Percentiles rank a stretch among this genome's conserved stretches.
Evolutionary conservation across 495 filamentous ascomycete genomes (phyloP).

Genomic region (Aspergillus sclerotiicarbonarius): DNA sequence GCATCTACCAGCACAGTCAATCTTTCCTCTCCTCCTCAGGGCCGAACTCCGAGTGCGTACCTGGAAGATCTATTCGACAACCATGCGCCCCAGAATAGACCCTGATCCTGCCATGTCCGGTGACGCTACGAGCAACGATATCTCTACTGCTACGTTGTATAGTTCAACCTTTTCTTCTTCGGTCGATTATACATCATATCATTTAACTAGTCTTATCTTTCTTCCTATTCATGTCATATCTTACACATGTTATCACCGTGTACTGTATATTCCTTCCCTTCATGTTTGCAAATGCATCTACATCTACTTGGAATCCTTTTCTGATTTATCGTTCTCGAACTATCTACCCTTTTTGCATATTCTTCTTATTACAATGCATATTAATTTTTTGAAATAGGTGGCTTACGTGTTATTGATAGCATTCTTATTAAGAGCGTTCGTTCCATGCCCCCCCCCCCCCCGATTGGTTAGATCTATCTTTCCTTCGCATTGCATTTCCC

Average conservation of each 20-base stretch:
- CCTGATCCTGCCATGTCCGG: not conserved
- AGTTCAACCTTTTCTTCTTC: not conserved
- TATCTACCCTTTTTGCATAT: not conserved
- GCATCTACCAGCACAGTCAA: conserved; percentile 70
- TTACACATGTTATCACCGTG: not conserved
- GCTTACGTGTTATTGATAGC: no score
- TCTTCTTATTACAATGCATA: not conserved
- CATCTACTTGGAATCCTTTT: not conserved
- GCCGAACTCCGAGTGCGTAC: conserved; percentile 85
- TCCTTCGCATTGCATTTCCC: no score
- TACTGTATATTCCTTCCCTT: not conserved
- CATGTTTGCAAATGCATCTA: not conserved
- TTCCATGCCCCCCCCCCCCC: no score
- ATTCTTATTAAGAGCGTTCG: no score
- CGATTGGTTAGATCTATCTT: no score
- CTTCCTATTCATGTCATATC: not conserved
- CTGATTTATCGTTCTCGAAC: no score
- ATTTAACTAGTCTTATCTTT: not conserved
- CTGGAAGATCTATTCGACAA: conserved; percentile 88
- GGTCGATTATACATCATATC: not conserved
- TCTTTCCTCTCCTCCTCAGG: conserved; percentile 61
- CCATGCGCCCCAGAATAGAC: conserved; percentile 37
- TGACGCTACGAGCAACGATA: conserved; percentile 9
- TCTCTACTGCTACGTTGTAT: conserved; percentile 6
- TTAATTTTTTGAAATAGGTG: no score